Evolutionary conservation across 768 basidiomycete species (phyloP).

Genomic region (Hericium erinaceus): DNA sequence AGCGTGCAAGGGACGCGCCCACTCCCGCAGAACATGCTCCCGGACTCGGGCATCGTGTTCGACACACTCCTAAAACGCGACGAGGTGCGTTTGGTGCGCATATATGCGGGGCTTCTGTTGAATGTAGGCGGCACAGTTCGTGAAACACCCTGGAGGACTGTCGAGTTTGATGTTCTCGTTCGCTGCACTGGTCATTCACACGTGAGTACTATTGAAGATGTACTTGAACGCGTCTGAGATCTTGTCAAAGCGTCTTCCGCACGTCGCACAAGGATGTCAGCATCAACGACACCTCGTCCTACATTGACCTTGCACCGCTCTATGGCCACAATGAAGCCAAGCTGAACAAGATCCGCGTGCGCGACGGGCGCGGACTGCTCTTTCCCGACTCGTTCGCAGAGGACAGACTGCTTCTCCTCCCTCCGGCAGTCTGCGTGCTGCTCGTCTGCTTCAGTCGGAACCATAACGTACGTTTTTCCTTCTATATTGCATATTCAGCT

Average conservation of each 20-base stretch:
- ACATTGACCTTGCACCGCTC: constrained; percentile 76
- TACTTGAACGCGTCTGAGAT: too few relatives aligned
- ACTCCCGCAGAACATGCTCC: constrained; percentile 57
- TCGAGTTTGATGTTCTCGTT: constrained; percentile 77
- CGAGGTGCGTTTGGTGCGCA: constrained; percentile 31
- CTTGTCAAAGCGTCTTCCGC: constrained; percentile 60
- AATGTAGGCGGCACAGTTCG: constrained; percentile 37
- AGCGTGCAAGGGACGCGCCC: constrained; percentile 67
- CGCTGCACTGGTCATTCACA: constrained; percentile 76
- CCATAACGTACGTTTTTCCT: constrained; percentile 54
- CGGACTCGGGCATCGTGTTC: constrained; percentile 73
- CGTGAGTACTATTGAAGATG: constrained; percentile 25
- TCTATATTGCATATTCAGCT: not conserved
- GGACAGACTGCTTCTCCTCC: constrained; percentile 68
- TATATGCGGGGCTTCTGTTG: not conserved
- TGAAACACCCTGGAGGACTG: constrained; percentile 68
- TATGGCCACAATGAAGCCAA: constrained; percentile 62
- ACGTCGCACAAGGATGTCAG: constrained; percentile 56
- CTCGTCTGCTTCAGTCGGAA: constrained; percentile 86
- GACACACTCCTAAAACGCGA: constrained; percentile 72
- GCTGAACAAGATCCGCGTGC: constrained; percentile 46
- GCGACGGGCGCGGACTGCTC: constrained; percentile 58
- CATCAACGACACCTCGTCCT: constrained; percentile 81
- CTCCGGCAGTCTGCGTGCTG: constrained; percentile 65
- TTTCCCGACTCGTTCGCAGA: constrained; percentile 72